These are phyloP conservation scores for Wakefieldia striispora DNA, from an alignment of 768 basidiomycete species.

Conservation along the genomic window DNA sequence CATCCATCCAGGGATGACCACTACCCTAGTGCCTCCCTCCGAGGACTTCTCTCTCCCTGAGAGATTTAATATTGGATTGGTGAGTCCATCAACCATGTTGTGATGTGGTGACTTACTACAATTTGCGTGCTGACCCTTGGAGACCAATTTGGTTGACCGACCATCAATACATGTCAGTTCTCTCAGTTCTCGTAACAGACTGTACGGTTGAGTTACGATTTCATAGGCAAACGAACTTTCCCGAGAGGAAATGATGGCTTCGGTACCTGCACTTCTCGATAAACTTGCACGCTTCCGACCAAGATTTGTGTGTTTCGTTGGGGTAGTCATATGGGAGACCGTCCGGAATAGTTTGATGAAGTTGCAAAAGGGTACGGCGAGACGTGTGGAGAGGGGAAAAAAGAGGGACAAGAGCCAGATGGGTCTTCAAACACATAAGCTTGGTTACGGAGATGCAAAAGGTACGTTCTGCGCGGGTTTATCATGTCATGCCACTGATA, in stretches of 20 bases:
- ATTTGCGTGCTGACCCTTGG: background rate
- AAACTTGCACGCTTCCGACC: conserved; percentile 63
- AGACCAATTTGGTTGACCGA: conserved; percentile 78
- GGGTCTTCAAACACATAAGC: conserved; percentile 26
- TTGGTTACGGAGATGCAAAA: conserved; percentile 11
- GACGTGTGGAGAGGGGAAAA: conserved; percentile 6
- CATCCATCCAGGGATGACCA: conserved; percentile 51
- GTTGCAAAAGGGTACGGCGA: conserved; percentile 4
- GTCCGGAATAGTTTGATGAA: conserved; percentile 37
- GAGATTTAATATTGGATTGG: conserved; percentile 62
- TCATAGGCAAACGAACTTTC: conserved; percentile 56
- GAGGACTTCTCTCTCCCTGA: conserved; percentile 64
- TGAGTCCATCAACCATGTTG: conserved; percentile 33
- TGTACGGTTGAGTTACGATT: background rate
- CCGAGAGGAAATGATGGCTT: conserved; percentile 44
- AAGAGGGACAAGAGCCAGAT: conserved; percentile 7
- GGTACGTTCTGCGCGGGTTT: conserved; percentile 2
- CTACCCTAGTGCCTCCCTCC: conserved; percentile 45
- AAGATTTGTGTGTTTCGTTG: conserved; percentile 73
- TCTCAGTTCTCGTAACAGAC: conserved; percentile 20
- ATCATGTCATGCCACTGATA: background rate
- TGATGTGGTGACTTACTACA: background rate
- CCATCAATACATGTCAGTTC: conserved; percentile 59
- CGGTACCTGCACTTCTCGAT: conserved; percentile 55
- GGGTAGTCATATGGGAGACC: conserved; percentile 60